These are phyloP conservation scores for Cenchrus fungigraminus DNA, from an alignment of 176 grass and related monocot genomes.

Conservation along the genomic window DNA sequence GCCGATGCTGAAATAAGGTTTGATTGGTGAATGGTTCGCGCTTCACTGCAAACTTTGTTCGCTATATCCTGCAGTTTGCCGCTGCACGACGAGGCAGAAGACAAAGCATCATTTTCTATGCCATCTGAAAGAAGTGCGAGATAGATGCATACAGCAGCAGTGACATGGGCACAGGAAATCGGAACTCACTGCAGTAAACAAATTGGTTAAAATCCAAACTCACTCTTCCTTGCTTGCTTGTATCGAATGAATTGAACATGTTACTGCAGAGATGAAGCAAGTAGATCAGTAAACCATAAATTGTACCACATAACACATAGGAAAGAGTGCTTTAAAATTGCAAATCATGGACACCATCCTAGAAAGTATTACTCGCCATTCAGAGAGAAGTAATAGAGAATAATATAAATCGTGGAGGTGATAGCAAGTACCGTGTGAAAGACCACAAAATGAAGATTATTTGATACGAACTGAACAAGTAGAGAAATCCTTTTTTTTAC, in stretches of 20 bases:
- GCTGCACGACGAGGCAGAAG: conserved; percentile 40
- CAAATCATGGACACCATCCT: not conserved
- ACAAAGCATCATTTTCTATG: not conserved
- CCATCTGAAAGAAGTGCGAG: not conserved
- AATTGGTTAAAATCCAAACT: conserved; percentile 92
- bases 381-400: conserved; percentile 2
- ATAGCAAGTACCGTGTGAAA: not conserved
- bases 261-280: conserved; percentile 53
- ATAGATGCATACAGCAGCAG: not conserved
- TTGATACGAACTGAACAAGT: not conserved
- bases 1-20: not conserved
- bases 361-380: not conserved
- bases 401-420: not conserved
- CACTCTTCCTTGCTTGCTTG: conserved; percentile 79
- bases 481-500: not conserved
- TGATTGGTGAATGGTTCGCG: not conserved
- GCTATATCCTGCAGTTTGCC: conserved; percentile 83
- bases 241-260: conserved; percentile 81
- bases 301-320: conserved; percentile 3
- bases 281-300: not conserved
- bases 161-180: not conserved
- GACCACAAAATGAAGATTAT: not conserved
- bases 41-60: not conserved
- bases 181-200: conserved; percentile 81
- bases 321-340: not conserved